These are phyloP conservation scores for Taphrina betulina DNA, from an alignment of 1,139 yeast species.

Conservation along the genomic window DNA sequence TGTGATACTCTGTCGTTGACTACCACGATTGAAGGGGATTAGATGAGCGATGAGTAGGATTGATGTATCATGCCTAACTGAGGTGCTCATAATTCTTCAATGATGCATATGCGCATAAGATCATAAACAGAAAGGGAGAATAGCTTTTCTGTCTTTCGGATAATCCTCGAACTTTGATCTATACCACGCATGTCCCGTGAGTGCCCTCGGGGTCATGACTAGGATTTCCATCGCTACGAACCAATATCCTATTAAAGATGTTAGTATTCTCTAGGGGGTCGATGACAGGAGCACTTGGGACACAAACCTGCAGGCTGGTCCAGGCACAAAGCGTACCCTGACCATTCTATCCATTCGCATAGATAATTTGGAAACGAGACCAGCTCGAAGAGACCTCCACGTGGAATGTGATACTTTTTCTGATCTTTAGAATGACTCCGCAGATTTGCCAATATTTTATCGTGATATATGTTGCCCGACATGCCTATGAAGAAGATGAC, in stretches of 20 bases:
- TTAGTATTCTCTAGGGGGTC: not conserved
- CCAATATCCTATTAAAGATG: conserved; percentile 13
- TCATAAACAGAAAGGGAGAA: conserved; percentile 19
- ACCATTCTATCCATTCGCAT: conserved; percentile 35
- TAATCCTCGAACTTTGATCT: conserved; percentile 1
- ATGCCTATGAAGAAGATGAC: conserved; percentile 26
- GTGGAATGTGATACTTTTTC: conserved; percentile 23
- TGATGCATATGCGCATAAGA: not conserved
- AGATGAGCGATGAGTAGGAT: too few relatives aligned
- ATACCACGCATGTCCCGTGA: conserved; percentile 23
- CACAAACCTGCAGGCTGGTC: conserved; percentile 8
- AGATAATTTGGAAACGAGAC: conserved; percentile 33
- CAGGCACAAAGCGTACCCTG: conserved; percentile 27
- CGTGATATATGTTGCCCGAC: conserved; percentile 33
- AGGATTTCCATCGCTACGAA: conserved; percentile 26
- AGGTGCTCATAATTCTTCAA: too few relatives aligned
- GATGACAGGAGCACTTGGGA: not conserved
- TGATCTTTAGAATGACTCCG: not conserved
- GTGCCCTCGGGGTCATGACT: conserved; percentile 33
- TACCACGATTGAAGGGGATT: too few relatives aligned
- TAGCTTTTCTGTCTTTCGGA: conserved; percentile 25
- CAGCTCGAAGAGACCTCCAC: conserved; percentile 28
- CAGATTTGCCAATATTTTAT: conserved; percentile 25
- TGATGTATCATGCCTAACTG: too few relatives aligned
- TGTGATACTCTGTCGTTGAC: too few relatives aligned